Evolutionary conservation across 2,329 filamentous ascomycete species (phyloP), one percentile per base, ranked within the genome.

Genomic region (Aspergillus calidoustus): DNA sequence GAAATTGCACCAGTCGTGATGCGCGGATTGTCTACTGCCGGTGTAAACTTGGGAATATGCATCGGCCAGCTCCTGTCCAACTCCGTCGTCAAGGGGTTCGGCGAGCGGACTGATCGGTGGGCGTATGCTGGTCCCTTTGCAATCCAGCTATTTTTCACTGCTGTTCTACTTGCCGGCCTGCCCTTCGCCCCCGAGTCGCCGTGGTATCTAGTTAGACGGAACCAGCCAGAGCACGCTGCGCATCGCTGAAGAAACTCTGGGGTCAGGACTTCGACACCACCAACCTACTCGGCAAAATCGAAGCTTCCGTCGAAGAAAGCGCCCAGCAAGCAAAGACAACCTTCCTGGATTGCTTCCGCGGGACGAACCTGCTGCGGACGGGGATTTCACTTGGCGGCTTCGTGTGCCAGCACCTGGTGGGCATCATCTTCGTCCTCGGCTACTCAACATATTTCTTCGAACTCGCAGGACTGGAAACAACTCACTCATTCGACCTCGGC

Each of bases 371-470:
- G 17, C 49, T 52, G 15, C 49, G 49, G 8, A 52, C 28, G 3
- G 13, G 5, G 17, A 52, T 52, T 19, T 34, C 28, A 3, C 7
- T n/a, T 6, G 49, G 49, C 15, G 49, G 25, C 13, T 52, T 52
- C 19, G 49, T 38, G 3, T 52, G 49, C 17, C 49, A 52, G 28
- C 49, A 52, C 17, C 28, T 34, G 4, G 49, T 34, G 3, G 49
- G 49, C 9, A 52, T 52, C 17, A 52, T 52, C 28, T 52, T 52
- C 19, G 49, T 52, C 49, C 49, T 52, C 2, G 49, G 49, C 4
- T 52, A 52, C 49, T 52, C 49, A 6, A 52, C 49, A 3, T 52
- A 52, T 11, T 52, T 52, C 28, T 52, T 52, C 28, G 28, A 52
- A 38, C 49, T 52, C 17, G 49, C 49, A 6, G 49, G 49, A 15